Evolutionary conservation across 2,329 filamentous ascomycete genomes (phyloP).

Genomic region (Ceratocystis destructans): DNA sequence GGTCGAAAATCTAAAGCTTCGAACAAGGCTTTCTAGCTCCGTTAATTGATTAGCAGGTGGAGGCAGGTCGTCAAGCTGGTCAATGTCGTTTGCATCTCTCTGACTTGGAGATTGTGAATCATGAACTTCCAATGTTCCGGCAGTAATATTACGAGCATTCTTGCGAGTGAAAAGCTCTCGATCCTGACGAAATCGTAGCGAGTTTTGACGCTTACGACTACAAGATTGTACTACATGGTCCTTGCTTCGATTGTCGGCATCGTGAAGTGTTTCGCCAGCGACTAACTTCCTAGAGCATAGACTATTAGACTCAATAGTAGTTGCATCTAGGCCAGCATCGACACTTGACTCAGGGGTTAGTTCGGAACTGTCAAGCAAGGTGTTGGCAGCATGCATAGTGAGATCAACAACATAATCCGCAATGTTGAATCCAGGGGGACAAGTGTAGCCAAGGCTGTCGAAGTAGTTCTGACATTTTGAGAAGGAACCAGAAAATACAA

Average conservation of each 20-base stretch:
- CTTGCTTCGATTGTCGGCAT: constrained; percentile 53
- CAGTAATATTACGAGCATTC: constrained; percentile 38
- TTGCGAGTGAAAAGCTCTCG: constrained; percentile 73
- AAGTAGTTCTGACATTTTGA: constrained; percentile 83
- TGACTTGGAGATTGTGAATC: neutral
- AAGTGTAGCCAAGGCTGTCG: constrained; percentile 78
- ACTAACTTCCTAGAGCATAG: constrained; percentile 82
- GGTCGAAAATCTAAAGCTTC: constrained; percentile 61
- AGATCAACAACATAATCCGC: constrained; percentile 95
- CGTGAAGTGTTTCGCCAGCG: constrained; percentile 65
- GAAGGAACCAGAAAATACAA: constrained; percentile 90
- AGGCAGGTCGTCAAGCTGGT: constrained; percentile 54
- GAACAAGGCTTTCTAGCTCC: constrained; percentile 69
- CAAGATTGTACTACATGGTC: constrained; percentile 48
- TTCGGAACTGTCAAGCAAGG: constrained; percentile 42
- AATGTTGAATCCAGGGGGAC: constrained; percentile 95
- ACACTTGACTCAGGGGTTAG: constrained; percentile 37
- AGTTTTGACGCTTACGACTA: constrained; percentile 53
- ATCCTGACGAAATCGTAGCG: constrained; percentile 75
- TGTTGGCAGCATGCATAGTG: constrained; percentile 80
- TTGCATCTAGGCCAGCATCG: neutral
- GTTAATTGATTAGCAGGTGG: constrained; percentile 49
- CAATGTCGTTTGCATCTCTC: constrained; percentile 25
- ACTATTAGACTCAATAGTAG: constrained; percentile 69
- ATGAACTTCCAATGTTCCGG: constrained; percentile 33